Evolutionary conservation across 495 filamentous ascomycete species (phyloP), one percentile per base, ranked within the genome.

Genomic region (Poronia punctata): DNA sequence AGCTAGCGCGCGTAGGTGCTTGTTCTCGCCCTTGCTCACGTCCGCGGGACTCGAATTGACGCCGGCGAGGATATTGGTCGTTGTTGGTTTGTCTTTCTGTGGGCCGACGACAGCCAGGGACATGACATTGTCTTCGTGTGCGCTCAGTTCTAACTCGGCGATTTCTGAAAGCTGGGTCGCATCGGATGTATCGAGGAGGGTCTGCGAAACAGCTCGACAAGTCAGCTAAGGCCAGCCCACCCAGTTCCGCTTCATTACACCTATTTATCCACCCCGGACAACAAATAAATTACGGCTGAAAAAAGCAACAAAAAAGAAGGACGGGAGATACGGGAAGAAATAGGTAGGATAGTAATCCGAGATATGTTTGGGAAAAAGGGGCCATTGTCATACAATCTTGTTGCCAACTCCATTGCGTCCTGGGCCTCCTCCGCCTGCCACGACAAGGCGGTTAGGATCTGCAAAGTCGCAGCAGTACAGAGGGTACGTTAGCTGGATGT

Each of bases 381-480:
- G n/a, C 18, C 35, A 37, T 26, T 31, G 33, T n/a, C 55, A 27
- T 45, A 83, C 86, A 59, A 97, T 88, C 64, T 89, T 90, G 63
- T 96, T 98, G 20, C 79, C 78, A 23, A 96, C 86, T 32, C 89
- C 92, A 54, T 75, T 92, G 41, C 81, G 78, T 26, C 83, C 79
- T 54, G 88, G 81, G 14, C 90, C 90, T 45, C 90, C 90, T 34
- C 92, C 92, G 19, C 92, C 90, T 24, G 81, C 90, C n/a, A 95
- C 86, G 7, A 95, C 65, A 20, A 96, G 68, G 33, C 76, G 75
- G 45, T 75, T 71, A 42, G 77, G 75, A 66, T 92, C 78, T 51
- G 82, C 85, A 61, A 96, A 96, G 56, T 88, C 90, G 48, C 83
- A 84, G 14, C 85, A 76, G 61, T 86, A 95, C 27, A 95, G 71